phyloP scores from a whole-genome alignment of 2,329 filamentous ascomycete genomes.

The Claviceps sp. region DNA sequence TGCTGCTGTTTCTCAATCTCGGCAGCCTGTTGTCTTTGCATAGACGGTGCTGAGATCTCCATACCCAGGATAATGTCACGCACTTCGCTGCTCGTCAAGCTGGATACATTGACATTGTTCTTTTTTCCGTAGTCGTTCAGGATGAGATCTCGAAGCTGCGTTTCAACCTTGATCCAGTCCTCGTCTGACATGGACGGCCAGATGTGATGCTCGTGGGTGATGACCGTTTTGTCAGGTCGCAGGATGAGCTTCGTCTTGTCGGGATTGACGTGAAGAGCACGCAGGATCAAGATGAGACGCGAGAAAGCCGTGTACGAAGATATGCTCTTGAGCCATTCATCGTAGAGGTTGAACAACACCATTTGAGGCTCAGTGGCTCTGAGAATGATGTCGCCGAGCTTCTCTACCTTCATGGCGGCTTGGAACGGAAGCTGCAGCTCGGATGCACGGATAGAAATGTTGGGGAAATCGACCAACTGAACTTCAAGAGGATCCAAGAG shows the following conservation, averaged over 20 bases:
- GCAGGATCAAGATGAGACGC: conserved; percentile 79
- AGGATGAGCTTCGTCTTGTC: conserved; percentile 96
- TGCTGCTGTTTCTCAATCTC: conserved; percentile 99
- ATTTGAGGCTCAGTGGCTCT: conserved; percentile 98
- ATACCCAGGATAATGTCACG: conserved; percentile 97
- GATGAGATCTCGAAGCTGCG: conserved; percentile 86
- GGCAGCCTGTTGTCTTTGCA: conserved; percentile 95
- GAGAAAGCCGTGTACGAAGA: conserved; percentile 99
- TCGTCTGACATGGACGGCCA: conserved; percentile 92
- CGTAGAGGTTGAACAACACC: conserved; percentile 97
- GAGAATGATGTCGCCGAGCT: conserved; percentile 96
- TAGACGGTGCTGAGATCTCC: conserved; percentile 95
- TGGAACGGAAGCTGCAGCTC: conserved; percentile 97
- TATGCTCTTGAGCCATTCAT: conserved; percentile 97
- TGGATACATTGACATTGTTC: conserved; percentile 98
- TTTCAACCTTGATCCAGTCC: conserved; percentile 99
- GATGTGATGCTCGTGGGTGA: conserved; percentile 97
- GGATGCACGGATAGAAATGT: conserved; percentile 95
- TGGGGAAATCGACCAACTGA: conserved; percentile 94
- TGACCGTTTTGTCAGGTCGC: conserved; percentile 92
- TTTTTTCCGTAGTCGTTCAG: conserved; percentile 99
- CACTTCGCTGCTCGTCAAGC: conserved; percentile 91
- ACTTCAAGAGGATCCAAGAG: conserved; percentile 93
- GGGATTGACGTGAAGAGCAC: conserved; percentile 91
- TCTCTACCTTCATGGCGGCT: conserved; percentile 99